phyloP scores from a whole-genome alignment of 2,329 filamentous ascomycete species.

The Pleurostoma richardsiae region DNA sequence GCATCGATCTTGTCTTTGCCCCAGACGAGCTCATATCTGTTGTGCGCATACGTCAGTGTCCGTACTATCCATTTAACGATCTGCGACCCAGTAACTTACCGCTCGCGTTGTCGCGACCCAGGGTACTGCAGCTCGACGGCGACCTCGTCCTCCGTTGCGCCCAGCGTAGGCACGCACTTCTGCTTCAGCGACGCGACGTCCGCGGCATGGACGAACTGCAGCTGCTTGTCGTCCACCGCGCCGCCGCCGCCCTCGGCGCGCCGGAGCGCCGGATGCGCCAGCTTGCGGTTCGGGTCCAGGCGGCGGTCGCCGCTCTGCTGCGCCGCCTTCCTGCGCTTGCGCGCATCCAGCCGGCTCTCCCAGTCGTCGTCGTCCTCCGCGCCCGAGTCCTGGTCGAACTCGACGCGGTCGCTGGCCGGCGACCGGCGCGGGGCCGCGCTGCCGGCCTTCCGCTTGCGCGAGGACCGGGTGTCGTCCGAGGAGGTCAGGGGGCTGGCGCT shows the following conservation, averaged over 20 bases:
- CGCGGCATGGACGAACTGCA: slow-evolving; percentile 52
- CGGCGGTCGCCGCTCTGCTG: slow-evolving; percentile 29
- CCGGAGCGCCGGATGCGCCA: slow-evolving; percentile 32
- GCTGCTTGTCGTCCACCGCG: slow-evolving; percentile 32
- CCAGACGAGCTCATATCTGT: slow-evolving; percentile 67
- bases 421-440: slow-evolving; percentile 30
- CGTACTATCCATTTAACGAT: not conserved
- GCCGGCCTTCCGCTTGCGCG: slow-evolving; percentile 44
- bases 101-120: slow-evolving; percentile 38
- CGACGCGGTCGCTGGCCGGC: slow-evolving; percentile 41
- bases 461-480: slow-evolving; percentile 1
- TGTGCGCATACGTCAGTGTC: not conserved
- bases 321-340: slow-evolving; percentile 39
- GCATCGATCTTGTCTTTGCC: slow-evolving; percentile 77
- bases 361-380: slow-evolving; percentile 47
- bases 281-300: slow-evolving; percentile 39
- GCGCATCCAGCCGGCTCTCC: slow-evolving; percentile 36
- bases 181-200: slow-evolving; percentile 47
- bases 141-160: slow-evolving; percentile 46
- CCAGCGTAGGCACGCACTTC: slow-evolving; percentile 45
- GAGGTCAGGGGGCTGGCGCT: not conserved
- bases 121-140: slow-evolving; percentile 78
- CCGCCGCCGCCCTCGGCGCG: slow-evolving; percentile 28
- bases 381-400: slow-evolving; percentile 46
- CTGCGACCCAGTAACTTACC: slow-evolving; percentile 13